A percentile compares a stretch with the other conserved stretches of the same genome.
Evolutionary conservation across 805 yeast species (phyloP).

Genomic region (Lachancea kluyveri): DNA sequence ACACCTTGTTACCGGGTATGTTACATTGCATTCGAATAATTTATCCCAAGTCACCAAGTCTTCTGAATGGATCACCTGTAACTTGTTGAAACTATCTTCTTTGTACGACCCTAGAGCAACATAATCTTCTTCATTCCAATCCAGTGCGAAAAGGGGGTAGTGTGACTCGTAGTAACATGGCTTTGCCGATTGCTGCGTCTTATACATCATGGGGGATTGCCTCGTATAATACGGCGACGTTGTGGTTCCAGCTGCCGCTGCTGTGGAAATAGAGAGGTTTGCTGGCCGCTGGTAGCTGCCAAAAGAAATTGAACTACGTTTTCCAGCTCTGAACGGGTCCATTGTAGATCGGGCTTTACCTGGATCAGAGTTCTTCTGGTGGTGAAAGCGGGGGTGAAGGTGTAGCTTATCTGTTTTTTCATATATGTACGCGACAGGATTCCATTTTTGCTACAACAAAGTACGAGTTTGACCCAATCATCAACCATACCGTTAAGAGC

Average conservation of each 20-base stretch:
- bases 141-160: constrained; percentile 27
- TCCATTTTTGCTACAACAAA: too few species aligned
- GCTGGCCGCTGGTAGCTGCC: constrained; percentile 18
- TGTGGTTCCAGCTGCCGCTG: too few species aligned
- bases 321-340: constrained; percentile 18
- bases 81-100: constrained; percentile 67
- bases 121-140: constrained; percentile 30
- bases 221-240: constrained; percentile 5
- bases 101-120: constrained; percentile 47
- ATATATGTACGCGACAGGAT: too few species aligned
- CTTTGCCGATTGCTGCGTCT: constrained; percentile 5
- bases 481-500: too few species aligned
- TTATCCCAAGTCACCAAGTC: constrained; percentile 75
- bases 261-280: too few species aligned
- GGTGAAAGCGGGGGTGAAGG: too few species aligned
- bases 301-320: constrained; percentile 28
- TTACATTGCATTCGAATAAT: constrained; percentile 24
- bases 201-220: constrained; percentile 6
- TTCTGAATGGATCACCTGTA: constrained; percentile 44
- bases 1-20: constrained; percentile 28
- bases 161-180: constrained; percentile 25
- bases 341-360: constrained; percentile 1
- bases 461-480: too few species aligned
- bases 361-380: too few species aligned
- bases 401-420: too few species aligned